Conservation (phyloP, 2,329 filamentous ascomycete species). For the Stachybotrys chlorohalonatus region DNA sequence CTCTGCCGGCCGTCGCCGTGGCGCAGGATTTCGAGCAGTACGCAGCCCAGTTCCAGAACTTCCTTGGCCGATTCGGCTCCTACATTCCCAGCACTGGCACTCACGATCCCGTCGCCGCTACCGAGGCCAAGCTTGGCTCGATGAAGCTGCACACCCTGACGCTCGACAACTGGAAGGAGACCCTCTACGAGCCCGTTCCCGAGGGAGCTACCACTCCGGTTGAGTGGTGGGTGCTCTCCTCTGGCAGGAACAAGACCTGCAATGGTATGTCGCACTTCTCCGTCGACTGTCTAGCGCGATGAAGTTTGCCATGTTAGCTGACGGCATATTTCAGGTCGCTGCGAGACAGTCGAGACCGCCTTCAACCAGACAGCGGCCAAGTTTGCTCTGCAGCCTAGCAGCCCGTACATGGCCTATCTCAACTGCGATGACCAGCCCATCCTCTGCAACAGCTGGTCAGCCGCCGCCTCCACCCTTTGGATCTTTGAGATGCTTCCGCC, state of each 20-base stretch:
- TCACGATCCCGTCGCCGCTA: slow-evolving; percentile 30
- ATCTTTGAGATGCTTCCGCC: slow-evolving; percentile 58
- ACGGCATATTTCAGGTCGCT: slow-evolving; percentile 43
- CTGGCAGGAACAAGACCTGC: slow-evolving; percentile 72
- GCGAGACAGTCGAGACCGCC: slow-evolving; percentile 52
- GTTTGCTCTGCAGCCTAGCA: slow-evolving; percentile 50
- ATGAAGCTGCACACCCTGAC: slow-evolving; percentile 45
- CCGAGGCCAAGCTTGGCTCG: slow-evolving; percentile 28
- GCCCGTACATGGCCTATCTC: slow-evolving; percentile 59
- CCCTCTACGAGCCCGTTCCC: slow-evolving; percentile 53
- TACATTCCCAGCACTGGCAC: slow-evolving; percentile 35
- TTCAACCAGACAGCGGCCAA: slow-evolving; percentile 57
- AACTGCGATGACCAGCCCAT: slow-evolving; percentile 69
- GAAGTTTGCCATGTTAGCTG: slow-evolving; percentile 7
- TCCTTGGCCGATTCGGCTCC: slow-evolving; percentile 51
- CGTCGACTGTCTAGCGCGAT: not conserved
- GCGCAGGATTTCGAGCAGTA: slow-evolving; percentile 48
- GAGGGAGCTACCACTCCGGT: slow-evolving; percentile 53
- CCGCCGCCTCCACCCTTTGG: slow-evolving; percentile 55
- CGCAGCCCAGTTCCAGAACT: slow-evolving; percentile 53
- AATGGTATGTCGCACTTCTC: slow-evolving; percentile 37
- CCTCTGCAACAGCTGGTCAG: slow-evolving; percentile 67
- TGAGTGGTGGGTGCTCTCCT: slow-evolving; percentile 69
- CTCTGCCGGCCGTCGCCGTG: slow-evolving; percentile 46
- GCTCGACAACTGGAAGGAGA: slow-evolving; percentile 62